Evolutionary conservation across 2,329 filamentous ascomycete species (phyloP).

Genomic region (Chrysosphaeria jannelii): DNA sequence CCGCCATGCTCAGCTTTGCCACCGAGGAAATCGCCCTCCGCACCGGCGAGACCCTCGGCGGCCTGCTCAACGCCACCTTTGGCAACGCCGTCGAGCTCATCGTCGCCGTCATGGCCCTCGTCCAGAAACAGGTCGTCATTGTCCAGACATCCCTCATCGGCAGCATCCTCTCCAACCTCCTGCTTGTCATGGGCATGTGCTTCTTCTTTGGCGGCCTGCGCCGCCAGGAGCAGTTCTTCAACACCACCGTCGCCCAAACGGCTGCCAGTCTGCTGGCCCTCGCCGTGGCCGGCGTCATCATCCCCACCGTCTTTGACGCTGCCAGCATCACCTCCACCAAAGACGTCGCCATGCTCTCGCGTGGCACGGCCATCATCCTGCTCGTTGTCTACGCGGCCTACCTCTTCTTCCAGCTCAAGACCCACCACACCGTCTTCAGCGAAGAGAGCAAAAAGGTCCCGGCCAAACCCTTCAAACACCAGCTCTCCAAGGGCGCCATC

Average conservation of each 20-base stretch:
- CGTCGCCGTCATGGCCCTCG: constrained; percentile 58
- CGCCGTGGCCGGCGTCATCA: constrained; percentile 54
- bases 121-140: constrained; percentile 45
- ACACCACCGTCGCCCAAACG: constrained; percentile 73
- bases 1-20: constrained; percentile 52
- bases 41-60: constrained; percentile 62
- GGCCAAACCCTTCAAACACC: constrained; percentile 16
- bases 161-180: constrained; percentile 68
- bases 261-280: constrained; percentile 55
- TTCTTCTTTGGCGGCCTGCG: constrained; percentile 70
- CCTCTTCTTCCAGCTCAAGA: constrained; percentile 73
- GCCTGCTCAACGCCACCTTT: constrained; percentile 70
- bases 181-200: constrained; percentile 72
- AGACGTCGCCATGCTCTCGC: constrained; percentile 32
- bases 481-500: constrained; percentile 9
- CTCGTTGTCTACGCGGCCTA: constrained; percentile 61
- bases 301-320: constrained; percentile 59
- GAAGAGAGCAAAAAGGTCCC: constrained; percentile 50
- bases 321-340: constrained; percentile 11
- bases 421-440: constrained; percentile 55
- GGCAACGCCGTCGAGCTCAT: constrained; percentile 77
- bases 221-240: constrained; percentile 63
- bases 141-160: constrained; percentile 83
- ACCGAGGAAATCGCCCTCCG: constrained; percentile 70
- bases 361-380: constrained; percentile 50